These are phyloP conservation scores for Penicillium coprophilum DNA, from an alignment of 495 filamentous ascomycete species.

Conservation along the genomic window DNA sequence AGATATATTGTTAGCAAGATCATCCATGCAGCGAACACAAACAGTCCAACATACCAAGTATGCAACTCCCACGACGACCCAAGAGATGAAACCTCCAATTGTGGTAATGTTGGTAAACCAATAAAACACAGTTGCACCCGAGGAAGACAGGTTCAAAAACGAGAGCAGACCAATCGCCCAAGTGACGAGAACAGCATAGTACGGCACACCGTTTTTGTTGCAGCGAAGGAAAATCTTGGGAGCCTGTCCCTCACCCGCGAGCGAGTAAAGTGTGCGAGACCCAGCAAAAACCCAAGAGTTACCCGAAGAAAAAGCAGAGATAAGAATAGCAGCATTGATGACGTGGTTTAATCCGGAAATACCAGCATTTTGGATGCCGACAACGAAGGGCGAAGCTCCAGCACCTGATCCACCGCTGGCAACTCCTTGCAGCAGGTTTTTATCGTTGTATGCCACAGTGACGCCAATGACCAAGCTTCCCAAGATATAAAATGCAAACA, in stretches of 20 bases:
- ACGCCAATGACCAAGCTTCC: conserved; percentile 57
- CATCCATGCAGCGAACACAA: background rate
- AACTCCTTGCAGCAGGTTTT: conserved; percentile 50
- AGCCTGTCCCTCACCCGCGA: conserved; percentile 66
- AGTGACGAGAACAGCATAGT: conserved; percentile 48
- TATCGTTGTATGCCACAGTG: conserved; percentile 51
- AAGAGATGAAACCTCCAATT: conserved; percentile 62
- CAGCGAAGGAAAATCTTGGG: conserved; percentile 52
- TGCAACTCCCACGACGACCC: conserved; percentile 41
- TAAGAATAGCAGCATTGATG: conserved; percentile 73
- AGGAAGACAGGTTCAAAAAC: conserved; percentile 47
- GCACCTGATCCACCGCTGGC: conserved; percentile 43
- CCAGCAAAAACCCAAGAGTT: conserved; percentile 78
- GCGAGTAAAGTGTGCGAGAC: conserved; percentile 72
- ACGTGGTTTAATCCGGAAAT: conserved; percentile 66
- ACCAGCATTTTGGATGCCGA: conserved; percentile 58
- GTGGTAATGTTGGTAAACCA: conserved; percentile 58
- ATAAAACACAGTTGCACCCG: conserved; percentile 53
- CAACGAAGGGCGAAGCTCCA: conserved; percentile 55
- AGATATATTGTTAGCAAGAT: background rate
- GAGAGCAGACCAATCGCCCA: conserved; percentile 48
- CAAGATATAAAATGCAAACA: conserved; percentile 72
- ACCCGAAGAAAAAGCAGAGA: conserved; percentile 64
- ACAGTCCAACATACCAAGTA: conserved; percentile 26
- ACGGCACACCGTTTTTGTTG: conserved; percentile 47